These are phyloP conservation scores for Zymoseptoria tritici DNA, from an alignment of 2,329 filamentous ascomycete species.

Conservation along the genomic window DNA sequence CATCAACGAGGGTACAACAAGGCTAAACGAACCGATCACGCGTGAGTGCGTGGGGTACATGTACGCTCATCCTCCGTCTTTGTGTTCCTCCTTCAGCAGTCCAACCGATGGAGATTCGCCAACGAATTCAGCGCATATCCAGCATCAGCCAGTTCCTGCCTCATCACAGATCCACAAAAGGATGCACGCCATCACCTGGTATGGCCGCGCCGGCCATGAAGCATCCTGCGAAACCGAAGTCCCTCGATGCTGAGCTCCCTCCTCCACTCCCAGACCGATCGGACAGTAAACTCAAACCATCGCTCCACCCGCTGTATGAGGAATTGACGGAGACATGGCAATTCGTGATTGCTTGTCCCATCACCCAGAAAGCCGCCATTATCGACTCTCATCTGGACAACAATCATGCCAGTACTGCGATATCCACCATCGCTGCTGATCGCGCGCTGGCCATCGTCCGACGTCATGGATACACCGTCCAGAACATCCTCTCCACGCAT, in stretches of 20 bases:
- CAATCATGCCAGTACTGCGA: conserved; percentile 31
- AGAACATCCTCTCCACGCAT: conserved; percentile 18
- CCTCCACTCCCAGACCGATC: not conserved
- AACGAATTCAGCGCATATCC: not conserved
- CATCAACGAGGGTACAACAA: not conserved
- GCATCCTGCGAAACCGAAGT: not conserved
- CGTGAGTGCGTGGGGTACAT: not conserved
- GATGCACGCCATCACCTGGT: not conserved
- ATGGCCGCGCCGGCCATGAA: not conserved
- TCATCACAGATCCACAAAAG: not conserved
- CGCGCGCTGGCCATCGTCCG: conserved; percentile 10
- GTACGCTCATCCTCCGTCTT: not conserved
- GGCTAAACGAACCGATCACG: not conserved
- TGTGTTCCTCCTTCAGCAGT: not conserved
- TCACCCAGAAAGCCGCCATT: conserved; percentile 44
- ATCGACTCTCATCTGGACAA: conserved; percentile 59
- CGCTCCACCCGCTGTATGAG: conserved; percentile 32
- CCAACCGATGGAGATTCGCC: not conserved
- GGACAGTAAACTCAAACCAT: conserved; percentile 7
- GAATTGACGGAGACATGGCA: conserved; percentile 50
- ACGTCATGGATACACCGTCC: conserved; percentile 16
- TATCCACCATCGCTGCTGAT: conserved; percentile 20
- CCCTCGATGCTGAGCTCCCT: not conserved
- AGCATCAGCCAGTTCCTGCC: not conserved
- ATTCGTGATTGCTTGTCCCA: conserved; percentile 51